phyloP scores from a whole-genome alignment of 2,329 filamentous ascomycete species.

The Fonsecaea monophora region DNA sequence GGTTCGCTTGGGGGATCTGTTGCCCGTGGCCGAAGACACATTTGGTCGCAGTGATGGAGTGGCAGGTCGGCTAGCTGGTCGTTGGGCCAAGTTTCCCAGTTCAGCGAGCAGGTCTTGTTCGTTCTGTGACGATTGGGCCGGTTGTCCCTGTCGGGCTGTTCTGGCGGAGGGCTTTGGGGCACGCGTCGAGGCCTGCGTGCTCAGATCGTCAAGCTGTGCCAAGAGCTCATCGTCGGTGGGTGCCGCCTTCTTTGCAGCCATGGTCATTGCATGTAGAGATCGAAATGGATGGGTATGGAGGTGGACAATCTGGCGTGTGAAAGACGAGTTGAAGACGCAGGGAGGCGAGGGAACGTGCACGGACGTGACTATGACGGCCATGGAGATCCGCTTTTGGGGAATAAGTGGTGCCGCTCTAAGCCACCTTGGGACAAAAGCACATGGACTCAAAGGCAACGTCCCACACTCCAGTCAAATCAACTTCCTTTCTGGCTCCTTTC shows the following conservation, averaged over 20 bases:
- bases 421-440: not conserved
- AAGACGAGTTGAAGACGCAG: not conserved
- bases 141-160: conserved; percentile 35
- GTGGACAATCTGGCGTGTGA: not conserved
- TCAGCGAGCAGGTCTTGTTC: conserved; percentile 85
- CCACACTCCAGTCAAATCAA: not conserved
- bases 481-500: no score
- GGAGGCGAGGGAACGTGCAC: not conserved
- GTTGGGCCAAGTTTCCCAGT: conserved; percentile 78
- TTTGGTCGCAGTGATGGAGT: conserved; percentile 71
- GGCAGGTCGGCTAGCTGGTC: conserved; percentile 74
- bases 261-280: conserved; percentile 29
- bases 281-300: not conserved
- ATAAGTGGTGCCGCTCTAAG: not conserved
- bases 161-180: conserved; percentile 44
- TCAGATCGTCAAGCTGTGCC: conserved; percentile 58
- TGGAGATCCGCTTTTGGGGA: not conserved
- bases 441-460: not conserved
- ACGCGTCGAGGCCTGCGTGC: conserved; percentile 46
- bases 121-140: conserved; percentile 41
- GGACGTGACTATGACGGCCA: not conserved
- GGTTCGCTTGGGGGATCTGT: conserved; percentile 61
- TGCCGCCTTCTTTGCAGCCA: conserved; percentile 43
- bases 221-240: conserved; percentile 58
- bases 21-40: conserved; percentile 58